Conservation (phyloP, 2,329 filamentous ascomycete species). For the Rhytidhysteron rufulum region DNA sequence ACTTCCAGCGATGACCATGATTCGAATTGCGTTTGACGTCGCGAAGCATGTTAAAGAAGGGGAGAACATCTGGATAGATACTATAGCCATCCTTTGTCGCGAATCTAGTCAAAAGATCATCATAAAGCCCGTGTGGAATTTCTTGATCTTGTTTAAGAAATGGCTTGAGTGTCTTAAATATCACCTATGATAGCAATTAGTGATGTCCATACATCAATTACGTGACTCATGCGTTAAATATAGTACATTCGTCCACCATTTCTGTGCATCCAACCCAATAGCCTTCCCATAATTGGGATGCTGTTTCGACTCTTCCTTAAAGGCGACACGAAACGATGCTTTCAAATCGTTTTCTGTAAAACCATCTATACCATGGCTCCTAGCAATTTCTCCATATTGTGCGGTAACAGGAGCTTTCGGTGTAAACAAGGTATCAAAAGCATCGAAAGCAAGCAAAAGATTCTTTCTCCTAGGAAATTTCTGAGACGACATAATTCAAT, state of each 20-base stretch:
- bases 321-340: conserved; percentile 37
- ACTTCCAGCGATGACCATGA: conserved; percentile 23
- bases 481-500: conserved; percentile 10
- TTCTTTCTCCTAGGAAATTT: conserved; percentile 31
- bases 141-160: conserved; percentile 24
- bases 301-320: conserved; percentile 43
- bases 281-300: conserved; percentile 60
- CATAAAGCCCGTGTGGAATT: conserved; percentile 45
- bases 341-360: conserved; percentile 21
- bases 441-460: conserved; percentile 60
- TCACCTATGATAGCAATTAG: no score
- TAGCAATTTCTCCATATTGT: conserved; percentile 54
- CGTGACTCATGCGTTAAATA: no score
- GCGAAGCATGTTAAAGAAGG: conserved; percentile 44
- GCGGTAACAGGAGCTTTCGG: conserved; percentile 48
- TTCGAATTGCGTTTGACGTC: not conserved
- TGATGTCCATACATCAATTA: no score
- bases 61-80: conserved; percentile 44
- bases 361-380: conserved; percentile 46
- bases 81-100: conserved; percentile 52
- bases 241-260: conserved; percentile 61
- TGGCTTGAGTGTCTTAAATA: conserved; percentile 44
- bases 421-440: conserved; percentile 61
- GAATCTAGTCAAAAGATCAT: conserved; percentile 51
- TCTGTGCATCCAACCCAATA: conserved; percentile 47